Base-by-base conservation (phyloP, 2,329 filamentous ascomycete species). In the Diaporthe aspalathi region DNA sequence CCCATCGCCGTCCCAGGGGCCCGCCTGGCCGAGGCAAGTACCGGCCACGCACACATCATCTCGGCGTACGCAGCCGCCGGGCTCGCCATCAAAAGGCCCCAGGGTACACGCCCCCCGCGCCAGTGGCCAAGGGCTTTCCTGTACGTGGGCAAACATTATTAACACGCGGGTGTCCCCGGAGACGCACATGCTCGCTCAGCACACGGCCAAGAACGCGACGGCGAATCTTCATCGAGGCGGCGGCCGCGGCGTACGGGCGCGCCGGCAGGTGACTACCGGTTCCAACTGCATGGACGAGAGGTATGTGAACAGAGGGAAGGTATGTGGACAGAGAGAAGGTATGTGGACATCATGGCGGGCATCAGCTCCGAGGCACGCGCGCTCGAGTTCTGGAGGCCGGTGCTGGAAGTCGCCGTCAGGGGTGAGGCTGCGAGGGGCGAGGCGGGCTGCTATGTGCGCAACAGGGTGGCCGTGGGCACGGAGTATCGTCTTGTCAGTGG, bases 251-350 rank as follows among this genome's bases (percentile, higher is more conserved):
- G 22, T 71, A 71, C 65, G 27, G 17, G 63, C 24, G 65, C 22
- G 45, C 27, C 22, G 53, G 54, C n/a, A 57, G n/a, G 35, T n/a
- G 53, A 49, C 45, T 60, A 60, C 27, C 38, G 20, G 54, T 63
- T 71, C 47, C 68, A 68, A n/a, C 40, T 71, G 40, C 38, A 63
- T 71, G 27, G 70, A 71, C 54, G 63, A 71, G 70, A 49, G 70
- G 53, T n/a, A 16, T 16, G 22, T 47, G 4, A 14, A 53, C 9
- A 47, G 49, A 27, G 54, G 43, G 54, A 54, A 38, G n/a, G n/a
- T n/a, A n/a, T n/a, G n/a, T n/a, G n/a, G n/a, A n/a, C n/a, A n/a
- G n/a, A n/a, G n/a, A n/a, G n/a, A n/a, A n/a, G n/a, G n/a, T n/a
- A n/a, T n/a, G n/a, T n/a, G n/a, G n/a, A n/a, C 22, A 47, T 54